Evolutionary conservation across 2,329 filamentous ascomycete genomes (phyloP).

Genomic region (Trichoderma breve): DNA sequence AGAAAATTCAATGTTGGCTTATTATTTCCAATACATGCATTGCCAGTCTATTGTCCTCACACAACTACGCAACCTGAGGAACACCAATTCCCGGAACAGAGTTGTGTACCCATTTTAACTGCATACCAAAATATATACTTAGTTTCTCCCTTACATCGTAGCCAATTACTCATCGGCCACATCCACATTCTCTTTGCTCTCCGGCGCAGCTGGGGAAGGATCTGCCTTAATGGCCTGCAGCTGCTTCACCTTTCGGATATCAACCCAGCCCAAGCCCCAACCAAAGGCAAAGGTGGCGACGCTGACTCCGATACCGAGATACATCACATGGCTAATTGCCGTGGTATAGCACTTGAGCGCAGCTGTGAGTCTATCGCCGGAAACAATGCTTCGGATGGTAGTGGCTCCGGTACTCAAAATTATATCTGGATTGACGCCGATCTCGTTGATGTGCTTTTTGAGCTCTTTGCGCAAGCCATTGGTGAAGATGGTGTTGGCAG

Average conservation of each 20-base stretch:
- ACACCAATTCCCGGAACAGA: background rate
- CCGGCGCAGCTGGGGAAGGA: background rate
- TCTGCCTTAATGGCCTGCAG: background rate
- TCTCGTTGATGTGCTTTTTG: background rate
- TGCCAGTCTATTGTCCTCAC: background rate
- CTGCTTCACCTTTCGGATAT: background rate
- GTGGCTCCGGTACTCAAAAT: background rate
- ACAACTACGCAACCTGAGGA: background rate
- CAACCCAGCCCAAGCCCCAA: background rate
- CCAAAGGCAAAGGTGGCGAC: background rate
- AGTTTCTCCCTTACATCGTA: background rate
- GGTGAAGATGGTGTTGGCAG: background rate
- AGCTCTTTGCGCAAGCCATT: background rate
- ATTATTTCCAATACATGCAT: background rate
- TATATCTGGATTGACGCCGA: background rate
- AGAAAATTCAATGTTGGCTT: background rate
- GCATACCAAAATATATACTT: background rate
- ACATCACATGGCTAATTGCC: background rate
- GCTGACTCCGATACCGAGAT: background rate
- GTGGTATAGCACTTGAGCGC: background rate
- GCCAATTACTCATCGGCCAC: background rate
- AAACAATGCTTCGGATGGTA: background rate
- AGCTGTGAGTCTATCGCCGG: background rate
- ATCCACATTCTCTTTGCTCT: background rate
- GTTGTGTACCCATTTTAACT: background rate